Base-by-base conservation (phyloP, 306 rosid species). In the Inga leiocalycina region DNA sequence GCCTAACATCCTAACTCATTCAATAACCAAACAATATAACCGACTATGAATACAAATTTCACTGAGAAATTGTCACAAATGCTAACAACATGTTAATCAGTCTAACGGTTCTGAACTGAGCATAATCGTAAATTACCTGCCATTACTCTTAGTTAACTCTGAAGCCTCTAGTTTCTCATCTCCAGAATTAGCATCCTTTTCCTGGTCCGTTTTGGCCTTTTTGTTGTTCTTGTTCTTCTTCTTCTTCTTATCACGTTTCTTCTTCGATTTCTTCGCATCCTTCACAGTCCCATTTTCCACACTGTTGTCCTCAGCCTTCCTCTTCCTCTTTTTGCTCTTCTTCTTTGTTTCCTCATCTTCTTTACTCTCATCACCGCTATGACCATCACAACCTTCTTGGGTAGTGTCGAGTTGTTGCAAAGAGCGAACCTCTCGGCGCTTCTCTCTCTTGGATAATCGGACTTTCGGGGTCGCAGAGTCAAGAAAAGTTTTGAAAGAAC, bases 391-490 rank as follows among this genome's bases (percentile, higher is more conserved):
- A 59, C 6, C 32, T 22, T 24, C 34, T 24, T 72, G 82, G 19
- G 81, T 74, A 45, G 39, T 76, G 65, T 77, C 80, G 6, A 86
- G 5, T 45, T 52, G 88, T 4, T 85, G 72, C 49, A 66, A 84
- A 76, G 93, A 66, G 10, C 81, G 78, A 70, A 76, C 14, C 75
- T 91, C 86, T 82, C 98, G 84, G 52, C 84, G 93, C 46, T 92
- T 92, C 39, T 92, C 93, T 57, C 99, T 77, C 92, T 96, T 96
- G n/a, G 98, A 86, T 37, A 96, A 88, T 81, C 84, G 86, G 87
- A 88, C 85, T 74, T 75, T 89, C 80, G 56, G 90, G 43, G 84
- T 30, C 12, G 83, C 70, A 10, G 95, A 75, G 68, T 88, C 87
- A 35, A 92, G 34, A 79, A 93, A 91, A 22, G 57, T 69, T 52